phyloP scores from a whole-genome alignment of 331 rosid genomes.

The Acacia pycnantha region DNA sequence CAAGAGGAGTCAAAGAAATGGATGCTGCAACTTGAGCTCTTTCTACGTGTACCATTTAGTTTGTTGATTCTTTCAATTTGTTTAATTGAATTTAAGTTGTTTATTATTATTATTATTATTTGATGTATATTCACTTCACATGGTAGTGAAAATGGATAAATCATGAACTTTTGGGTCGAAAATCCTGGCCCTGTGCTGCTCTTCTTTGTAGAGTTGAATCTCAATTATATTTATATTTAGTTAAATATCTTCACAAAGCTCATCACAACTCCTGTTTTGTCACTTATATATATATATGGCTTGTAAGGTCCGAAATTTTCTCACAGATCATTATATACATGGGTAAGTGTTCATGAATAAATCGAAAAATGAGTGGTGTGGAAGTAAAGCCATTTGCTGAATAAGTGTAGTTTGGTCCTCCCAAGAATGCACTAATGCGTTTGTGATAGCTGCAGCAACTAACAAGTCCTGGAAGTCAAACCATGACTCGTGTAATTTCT shows the following conservation, averaged over 20 bases:
- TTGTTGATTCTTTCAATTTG: conserved; percentile 47
- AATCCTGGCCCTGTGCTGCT: conserved; percentile 23
- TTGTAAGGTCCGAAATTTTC: background rate
- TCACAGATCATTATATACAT: no score
- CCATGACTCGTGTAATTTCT: background rate
- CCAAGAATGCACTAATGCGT: background rate
- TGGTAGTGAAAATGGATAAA: conserved; percentile 27
- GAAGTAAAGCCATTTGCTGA: background rate
- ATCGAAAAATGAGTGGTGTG: background rate
- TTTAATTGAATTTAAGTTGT: conserved; percentile 40
- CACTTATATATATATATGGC: background rate
- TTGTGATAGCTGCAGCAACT: background rate
- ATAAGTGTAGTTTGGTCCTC: background rate
- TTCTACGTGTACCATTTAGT: conserved; percentile 25
- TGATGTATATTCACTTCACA: conserved; percentile 39
- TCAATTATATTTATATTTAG: conserved; percentile 6
- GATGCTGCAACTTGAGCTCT: conserved; percentile 30
- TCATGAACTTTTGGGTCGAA: conserved; percentile 7
- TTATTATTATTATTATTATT: background rate
- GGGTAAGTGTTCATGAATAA: background rate
- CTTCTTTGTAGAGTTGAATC: conserved; percentile 24
- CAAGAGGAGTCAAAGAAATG: conserved; percentile 16
- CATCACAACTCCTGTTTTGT: background rate
- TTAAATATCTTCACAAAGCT: background rate
- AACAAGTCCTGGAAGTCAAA: background rate